Percentiles rank a stretch among this genome's conserved stretches.
phyloP scores from a whole-genome alignment of 2,329 filamentous ascomycete genomes.

The Ophiostoma australiae region DNA sequence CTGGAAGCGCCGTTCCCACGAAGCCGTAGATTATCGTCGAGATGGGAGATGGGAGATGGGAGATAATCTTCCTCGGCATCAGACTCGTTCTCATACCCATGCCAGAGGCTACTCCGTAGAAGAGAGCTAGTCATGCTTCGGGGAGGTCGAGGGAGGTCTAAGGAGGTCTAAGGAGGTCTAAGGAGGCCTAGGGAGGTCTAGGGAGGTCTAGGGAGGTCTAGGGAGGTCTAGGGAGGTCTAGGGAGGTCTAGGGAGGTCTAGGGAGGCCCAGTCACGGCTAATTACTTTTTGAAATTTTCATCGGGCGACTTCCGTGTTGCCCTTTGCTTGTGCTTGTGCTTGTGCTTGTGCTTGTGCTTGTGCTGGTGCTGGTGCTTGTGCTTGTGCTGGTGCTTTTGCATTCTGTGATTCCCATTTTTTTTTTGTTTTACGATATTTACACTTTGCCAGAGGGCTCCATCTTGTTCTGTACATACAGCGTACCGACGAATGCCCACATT shows the following conservation, averaged over 20 bases:
- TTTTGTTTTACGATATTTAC: no score
- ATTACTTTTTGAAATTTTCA: not conserved
- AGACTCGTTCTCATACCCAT: not conserved
- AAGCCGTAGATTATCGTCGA: not conserved
- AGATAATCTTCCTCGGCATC: conserved; percentile 8
- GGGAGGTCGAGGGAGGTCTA: no score
- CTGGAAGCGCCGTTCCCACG: not conserved
- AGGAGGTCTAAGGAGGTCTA: no score
- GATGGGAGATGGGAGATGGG: not conserved
- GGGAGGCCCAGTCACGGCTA: not conserved
- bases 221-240: no score
- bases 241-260: no score
- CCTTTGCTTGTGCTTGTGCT: not conserved
- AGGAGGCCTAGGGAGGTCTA: no score
- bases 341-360: not conserved
- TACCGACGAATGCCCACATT: not conserved
- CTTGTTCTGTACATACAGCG: not conserved
- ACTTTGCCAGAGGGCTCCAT: not conserved
- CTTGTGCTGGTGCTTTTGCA: not conserved
- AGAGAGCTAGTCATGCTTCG: no score
- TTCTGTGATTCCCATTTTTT: not conserved
- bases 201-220: no score
- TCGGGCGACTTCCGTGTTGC: not conserved
- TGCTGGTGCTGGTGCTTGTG: not conserved
- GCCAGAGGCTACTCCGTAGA: not conserved